Percentiles rank a stretch among this genome's conserved stretches.
Conservation (phyloP, 2,329 filamentous ascomycete genomes). For the Pseudomassariella vexata region DNA sequence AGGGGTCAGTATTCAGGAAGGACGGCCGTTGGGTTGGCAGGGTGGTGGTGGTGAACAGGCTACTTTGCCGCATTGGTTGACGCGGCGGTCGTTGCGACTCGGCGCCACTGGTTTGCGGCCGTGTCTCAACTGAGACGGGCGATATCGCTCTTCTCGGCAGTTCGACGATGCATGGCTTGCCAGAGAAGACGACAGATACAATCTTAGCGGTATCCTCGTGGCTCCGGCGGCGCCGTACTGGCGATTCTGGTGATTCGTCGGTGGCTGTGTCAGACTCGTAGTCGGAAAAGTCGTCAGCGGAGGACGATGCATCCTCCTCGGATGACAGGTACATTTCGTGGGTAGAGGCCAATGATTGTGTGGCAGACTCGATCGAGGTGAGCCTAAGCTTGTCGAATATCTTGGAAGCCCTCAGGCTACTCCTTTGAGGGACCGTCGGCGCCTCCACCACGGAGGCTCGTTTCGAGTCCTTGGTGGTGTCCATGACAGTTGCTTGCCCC, state of each 20-base stretch:
- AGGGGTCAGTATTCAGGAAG: slow-evolving; percentile 52
- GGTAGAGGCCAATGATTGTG: slow-evolving; percentile 34
- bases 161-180: slow-evolving; percentile 53
- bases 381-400: slow-evolving; percentile 35
- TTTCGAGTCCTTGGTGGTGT: background rate
- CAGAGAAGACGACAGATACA: slow-evolving; percentile 54
- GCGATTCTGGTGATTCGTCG: slow-evolving; percentile 22
- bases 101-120: slow-evolving; percentile 18
- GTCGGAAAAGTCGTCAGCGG: slow-evolving; percentile 54
- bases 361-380: slow-evolving; percentile 23
- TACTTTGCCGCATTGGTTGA: slow-evolving; percentile 38
- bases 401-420: slow-evolving; percentile 41
- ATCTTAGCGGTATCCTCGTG: slow-evolving; percentile 52
- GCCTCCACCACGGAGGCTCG: slow-evolving; percentile 15
- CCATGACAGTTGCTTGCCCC: slow-evolving; percentile 4
- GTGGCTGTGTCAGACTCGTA: slow-evolving; percentile 42
- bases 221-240: slow-evolving; percentile 29
- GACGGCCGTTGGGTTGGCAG: slow-evolving; percentile 32
- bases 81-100: slow-evolving; percentile 14
- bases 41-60: slow-evolving; percentile 24
- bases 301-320: slow-evolving; percentile 60
- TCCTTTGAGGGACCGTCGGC: slow-evolving; percentile 46
- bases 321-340: slow-evolving; percentile 60
- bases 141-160: slow-evolving; percentile 40
- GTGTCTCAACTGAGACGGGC: slow-evolving; percentile 27